These are phyloP conservation scores for Nidularia pulvinata DNA, from an alignment of 768 basidiomycete species.

Conservation along the genomic window DNA sequence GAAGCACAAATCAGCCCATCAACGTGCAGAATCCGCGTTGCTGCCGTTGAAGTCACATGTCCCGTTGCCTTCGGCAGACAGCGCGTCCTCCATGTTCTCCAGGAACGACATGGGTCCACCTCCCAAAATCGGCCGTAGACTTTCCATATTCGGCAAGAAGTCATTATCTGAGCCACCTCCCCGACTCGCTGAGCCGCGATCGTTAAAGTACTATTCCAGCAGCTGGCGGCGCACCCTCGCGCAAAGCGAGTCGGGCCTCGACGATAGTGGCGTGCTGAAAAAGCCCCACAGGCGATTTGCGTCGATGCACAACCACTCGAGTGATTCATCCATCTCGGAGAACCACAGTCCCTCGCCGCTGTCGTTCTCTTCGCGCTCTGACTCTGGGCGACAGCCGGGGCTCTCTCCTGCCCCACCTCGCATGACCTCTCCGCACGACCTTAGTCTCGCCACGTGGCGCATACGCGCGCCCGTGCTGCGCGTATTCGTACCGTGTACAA, in stretches of 20 bases:
- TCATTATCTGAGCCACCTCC: slow-evolving; percentile 18
- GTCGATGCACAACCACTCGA: slow-evolving; percentile 39
- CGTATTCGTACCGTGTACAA: slow-evolving; percentile 72
- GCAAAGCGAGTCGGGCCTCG: slow-evolving; percentile 3
- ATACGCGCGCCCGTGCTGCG: slow-evolving; percentile 72
- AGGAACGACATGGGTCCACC: slow-evolving; percentile 2
- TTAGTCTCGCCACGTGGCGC: slow-evolving; percentile 57
- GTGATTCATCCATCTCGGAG: slow-evolving; percentile 39
- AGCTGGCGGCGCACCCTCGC: slow-evolving; percentile 16
- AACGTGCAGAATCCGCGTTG: not conserved
- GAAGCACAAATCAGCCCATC: not conserved
- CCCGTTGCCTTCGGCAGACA: slow-evolving; percentile 20
- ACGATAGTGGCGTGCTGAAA: slow-evolving; percentile 19
- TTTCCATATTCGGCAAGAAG: slow-evolving; percentile 21
- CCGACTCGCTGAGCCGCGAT: slow-evolving; percentile 22
- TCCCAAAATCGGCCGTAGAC: slow-evolving; percentile 17
- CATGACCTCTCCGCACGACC: slow-evolving; percentile 54
- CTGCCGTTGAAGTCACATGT: not conserved
- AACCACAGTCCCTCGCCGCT: slow-evolving; percentile 5
- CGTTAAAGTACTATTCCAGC: slow-evolving; percentile 22
- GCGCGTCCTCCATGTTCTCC: slow-evolving; percentile 16
- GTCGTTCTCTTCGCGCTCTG: not conserved
- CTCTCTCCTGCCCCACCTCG: slow-evolving; percentile 10
- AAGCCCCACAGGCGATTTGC: slow-evolving; percentile 37
- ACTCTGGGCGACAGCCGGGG: slow-evolving; percentile 1